Evolutionary conservation across 2,329 filamentous ascomycete species (phyloP).

Genomic region (Torrubiella hemipterigena): DNA sequence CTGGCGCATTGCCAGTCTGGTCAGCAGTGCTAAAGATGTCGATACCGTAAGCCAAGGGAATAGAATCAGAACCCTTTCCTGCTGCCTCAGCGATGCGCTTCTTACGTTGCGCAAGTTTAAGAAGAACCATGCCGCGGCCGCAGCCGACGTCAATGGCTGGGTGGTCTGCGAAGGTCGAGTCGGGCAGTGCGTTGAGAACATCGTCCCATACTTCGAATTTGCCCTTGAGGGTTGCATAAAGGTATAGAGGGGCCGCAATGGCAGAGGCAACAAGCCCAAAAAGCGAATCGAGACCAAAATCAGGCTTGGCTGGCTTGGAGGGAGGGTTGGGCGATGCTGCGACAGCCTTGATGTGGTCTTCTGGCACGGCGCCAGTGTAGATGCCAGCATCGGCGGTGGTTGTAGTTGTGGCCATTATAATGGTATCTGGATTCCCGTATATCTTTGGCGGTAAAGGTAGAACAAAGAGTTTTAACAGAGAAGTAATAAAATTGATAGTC

Average conservation of each 20-base stretch:
- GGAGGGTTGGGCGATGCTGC: background rate
- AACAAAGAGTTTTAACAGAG: too few relatives aligned
- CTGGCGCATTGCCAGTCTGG: conserved; percentile 8
- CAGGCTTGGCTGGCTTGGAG: conserved; percentile 2
- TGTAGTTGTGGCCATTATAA: too few relatives aligned
- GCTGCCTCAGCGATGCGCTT: background rate
- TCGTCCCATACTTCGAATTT: conserved; percentile 9
- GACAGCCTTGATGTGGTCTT: conserved; percentile 7
- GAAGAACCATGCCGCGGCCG: conserved; percentile 10
- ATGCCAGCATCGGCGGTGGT: too few relatives aligned
- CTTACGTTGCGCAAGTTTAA: conserved; percentile 8
- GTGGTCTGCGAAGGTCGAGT: conserved; percentile 1
- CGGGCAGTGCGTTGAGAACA: conserved; percentile 4
- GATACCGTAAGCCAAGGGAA: conserved; percentile 8
- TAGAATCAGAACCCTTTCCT: too few relatives aligned
- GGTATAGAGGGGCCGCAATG: conserved; percentile 8
- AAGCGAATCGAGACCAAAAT: conserved; percentile 8
- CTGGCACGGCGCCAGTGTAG: conserved; percentile 4
- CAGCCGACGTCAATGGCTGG: conserved; percentile 10
- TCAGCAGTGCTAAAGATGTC: conserved; percentile 9
- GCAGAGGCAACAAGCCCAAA: conserved; percentile 6
- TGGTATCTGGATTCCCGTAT: too few relatives aligned
- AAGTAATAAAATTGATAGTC: too few relatives aligned
- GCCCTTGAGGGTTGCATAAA: conserved; percentile 9
- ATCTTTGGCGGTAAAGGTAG: too few relatives aligned